Percentiles rank a stretch among this genome's conserved stretches.
These are phyloP conservation scores for Pseudopyrenochaeta lycopersici DNA, from an alignment of 2,329 filamentous ascomycete genomes.

Conservation along the genomic window DNA sequence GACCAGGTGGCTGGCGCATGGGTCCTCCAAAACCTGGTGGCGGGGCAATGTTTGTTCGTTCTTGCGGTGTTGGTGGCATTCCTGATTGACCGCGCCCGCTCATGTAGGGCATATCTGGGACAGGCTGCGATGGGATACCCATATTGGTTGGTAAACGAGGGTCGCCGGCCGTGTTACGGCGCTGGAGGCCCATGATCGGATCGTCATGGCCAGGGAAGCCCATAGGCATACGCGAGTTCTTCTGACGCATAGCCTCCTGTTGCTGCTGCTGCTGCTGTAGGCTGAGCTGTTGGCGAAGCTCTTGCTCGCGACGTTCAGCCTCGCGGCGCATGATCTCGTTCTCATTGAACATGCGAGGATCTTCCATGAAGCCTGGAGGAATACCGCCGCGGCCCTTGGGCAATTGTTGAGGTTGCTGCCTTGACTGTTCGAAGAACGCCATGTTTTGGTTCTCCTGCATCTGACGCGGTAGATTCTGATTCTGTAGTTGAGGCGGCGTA, in stretches of 20 bases:
- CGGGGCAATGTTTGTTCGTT: constrained; percentile 47
- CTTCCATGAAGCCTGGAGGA: constrained; percentile 50
- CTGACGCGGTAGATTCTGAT: constrained; percentile 48
- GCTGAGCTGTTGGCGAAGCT: constrained; percentile 36
- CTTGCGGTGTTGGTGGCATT: constrained; percentile 48
- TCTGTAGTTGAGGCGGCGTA: constrained; percentile 44
- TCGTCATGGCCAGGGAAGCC: constrained; percentile 46
- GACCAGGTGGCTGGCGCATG: constrained; percentile 49
- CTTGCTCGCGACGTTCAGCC: constrained; percentile 41
- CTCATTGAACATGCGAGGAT: constrained; percentile 43
- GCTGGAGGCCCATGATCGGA: constrained; percentile 43
- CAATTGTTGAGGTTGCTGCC: constrained; percentile 45
- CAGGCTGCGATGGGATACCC: constrained; percentile 52
- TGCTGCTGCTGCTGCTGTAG: constrained; percentile 42
- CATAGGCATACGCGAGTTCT: constrained; percentile 42
- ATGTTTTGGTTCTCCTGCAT: constrained; percentile 41
- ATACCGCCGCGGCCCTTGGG: constrained; percentile 48
- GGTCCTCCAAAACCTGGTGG: constrained; percentile 48
- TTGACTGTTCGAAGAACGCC: constrained; percentile 45
- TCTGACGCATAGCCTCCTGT: constrained; percentile 46
- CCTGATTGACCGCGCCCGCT: constrained; percentile 42
- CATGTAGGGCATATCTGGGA: constrained; percentile 48
- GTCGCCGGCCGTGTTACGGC: constrained; percentile 48
- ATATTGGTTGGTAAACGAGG: constrained; percentile 51
- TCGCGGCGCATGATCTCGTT: constrained; percentile 45